These are phyloP conservation scores for Clarireedia monteithiana DNA, from an alignment of 2,329 filamentous ascomycete genomes.

Conservation along the genomic window DNA sequence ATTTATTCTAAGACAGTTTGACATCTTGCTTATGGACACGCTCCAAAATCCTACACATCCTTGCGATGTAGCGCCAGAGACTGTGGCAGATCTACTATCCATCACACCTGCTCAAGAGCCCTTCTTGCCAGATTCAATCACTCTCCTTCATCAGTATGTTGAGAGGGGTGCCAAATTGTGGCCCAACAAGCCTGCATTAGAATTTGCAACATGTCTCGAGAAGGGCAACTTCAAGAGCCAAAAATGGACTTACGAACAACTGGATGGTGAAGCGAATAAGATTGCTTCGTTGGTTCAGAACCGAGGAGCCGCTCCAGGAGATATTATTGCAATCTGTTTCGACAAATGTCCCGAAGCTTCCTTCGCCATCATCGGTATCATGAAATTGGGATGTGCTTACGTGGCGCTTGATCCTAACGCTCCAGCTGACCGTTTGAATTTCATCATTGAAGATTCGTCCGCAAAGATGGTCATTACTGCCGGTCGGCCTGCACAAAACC, in stretches of 20 bases:
- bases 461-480: slow-evolving; percentile 57
- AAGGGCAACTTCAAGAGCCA: slow-evolving; percentile 37
- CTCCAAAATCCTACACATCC: slow-evolving; percentile 39
- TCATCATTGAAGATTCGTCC: slow-evolving; percentile 50
- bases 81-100: slow-evolving; percentile 46
- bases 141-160: slow-evolving; percentile 70
- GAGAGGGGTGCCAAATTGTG: slow-evolving; percentile 49
- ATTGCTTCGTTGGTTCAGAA: slow-evolving; percentile 57
- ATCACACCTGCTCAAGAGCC: slow-evolving; percentile 53
- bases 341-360: slow-evolving; percentile 32
- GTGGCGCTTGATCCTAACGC: slow-evolving; percentile 34
- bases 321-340: slow-evolving; percentile 34
- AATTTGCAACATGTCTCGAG: slow-evolving; percentile 59
- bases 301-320: slow-evolving; percentile 43
- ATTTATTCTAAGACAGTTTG: slow-evolving; percentile 64
- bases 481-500: slow-evolving; percentile 33
- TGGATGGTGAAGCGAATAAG: slow-evolving; percentile 63
- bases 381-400: slow-evolving; percentile 32
- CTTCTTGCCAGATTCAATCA: slow-evolving; percentile 46
- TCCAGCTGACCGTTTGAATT: slow-evolving; percentile 28
- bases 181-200: slow-evolving; percentile 60
- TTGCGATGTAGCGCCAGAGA: slow-evolving; percentile 18
- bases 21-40: slow-evolving; percentile 54
- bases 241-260: slow-evolving; percentile 66
- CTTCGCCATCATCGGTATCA: slow-evolving; percentile 30